Evolutionary conservation across 768 basidiomycete genomes (phyloP).

Genomic region (Agrocybe praecox): DNA sequence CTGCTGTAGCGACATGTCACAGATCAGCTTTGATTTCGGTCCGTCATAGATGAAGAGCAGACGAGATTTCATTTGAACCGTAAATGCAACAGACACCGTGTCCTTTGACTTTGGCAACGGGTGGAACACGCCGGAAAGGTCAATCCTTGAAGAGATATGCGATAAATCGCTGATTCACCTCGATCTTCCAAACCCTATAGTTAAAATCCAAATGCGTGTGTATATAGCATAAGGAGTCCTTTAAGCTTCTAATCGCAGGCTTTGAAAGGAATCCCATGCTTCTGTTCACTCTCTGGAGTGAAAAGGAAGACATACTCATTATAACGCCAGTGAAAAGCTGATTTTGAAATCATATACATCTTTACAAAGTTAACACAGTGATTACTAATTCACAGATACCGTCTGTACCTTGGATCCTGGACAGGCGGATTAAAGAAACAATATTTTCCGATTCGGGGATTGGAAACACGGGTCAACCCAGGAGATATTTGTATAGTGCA

Average conservation of each 20-base stretch:
- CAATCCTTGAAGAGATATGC: conserved; percentile 1
- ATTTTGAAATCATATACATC: background rate
- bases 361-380: background rate
- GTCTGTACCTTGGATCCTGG: background rate
- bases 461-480: background rate
- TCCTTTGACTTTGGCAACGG: conserved; percentile 8
- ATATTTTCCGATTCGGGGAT: conserved; percentile 15
- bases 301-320: background rate
- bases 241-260: conserved; percentile 17
- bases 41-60: conserved; percentile 15
- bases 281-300: background rate
- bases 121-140: conserved; percentile 15
- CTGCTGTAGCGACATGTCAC: conserved; percentile 15
- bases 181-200: conserved; percentile 28
- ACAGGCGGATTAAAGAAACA: background rate
- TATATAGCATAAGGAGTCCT: conserved; percentile 24
- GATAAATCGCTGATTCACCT: conserved; percentile 13
- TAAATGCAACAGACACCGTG: conserved; percentile 17
- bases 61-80: conserved; percentile 15
- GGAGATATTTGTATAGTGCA: background rate
- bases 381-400: background rate
- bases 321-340: background rate
- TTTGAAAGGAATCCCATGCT: conserved; percentile 4
- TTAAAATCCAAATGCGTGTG: conserved; percentile 23
- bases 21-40: conserved; percentile 21